A percentile compares a stretch with the other conserved stretches of the same genome.
phyloP scores from a whole-genome alignment of 306 rosid genomes.

The Pachyrhizus erosus region DNA sequence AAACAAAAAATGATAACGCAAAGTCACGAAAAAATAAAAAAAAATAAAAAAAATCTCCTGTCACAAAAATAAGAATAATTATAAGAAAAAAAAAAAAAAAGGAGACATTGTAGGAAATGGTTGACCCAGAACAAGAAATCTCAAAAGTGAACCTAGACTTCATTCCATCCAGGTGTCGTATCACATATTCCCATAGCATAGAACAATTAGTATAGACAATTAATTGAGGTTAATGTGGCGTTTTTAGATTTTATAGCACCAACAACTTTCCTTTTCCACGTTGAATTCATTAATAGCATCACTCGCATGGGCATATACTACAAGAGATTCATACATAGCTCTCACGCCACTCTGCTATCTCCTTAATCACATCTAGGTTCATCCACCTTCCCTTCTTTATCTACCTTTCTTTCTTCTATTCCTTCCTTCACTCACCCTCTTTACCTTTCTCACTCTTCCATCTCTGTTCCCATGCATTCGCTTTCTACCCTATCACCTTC shows the following conservation, averaged over 20 bases:
- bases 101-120: neutral
- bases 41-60: no score
- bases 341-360: neutral
- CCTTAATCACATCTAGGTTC: slow-evolving; percentile 46
- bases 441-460: neutral
- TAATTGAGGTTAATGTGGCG: neutral
- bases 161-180: neutral
- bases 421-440: neutral
- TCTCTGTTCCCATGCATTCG: neutral
- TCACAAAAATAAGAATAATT: no score
- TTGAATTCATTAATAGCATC: neutral
- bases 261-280: neutral
- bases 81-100: no score
- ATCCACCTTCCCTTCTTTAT: slow-evolving; percentile 14
- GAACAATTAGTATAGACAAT: no score
- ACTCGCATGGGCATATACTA: neutral
- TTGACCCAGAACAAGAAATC: neutral
- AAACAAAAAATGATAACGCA: neutral
- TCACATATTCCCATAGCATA: neutral
- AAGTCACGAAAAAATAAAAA: no score
- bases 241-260: neutral
- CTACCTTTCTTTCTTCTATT: neutral
- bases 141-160: neutral
- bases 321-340: neutral
- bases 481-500: slow-evolving; percentile 19